Evolutionary conservation across 2,329 filamentous ascomycete species (phyloP).

Genomic region (Metarhizium anisopliae): DNA sequence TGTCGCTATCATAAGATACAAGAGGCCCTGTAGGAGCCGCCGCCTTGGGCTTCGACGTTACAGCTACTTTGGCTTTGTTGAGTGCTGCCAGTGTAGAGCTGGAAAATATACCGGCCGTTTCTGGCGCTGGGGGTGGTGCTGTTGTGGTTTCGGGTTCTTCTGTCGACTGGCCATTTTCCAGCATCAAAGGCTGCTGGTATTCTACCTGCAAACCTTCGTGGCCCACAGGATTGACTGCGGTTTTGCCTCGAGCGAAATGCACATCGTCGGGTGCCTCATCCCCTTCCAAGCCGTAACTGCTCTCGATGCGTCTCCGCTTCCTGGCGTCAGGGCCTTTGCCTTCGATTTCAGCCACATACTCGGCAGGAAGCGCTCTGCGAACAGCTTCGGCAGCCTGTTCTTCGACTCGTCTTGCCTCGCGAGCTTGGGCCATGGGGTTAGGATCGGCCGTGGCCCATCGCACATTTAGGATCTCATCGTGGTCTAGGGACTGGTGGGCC

Average conservation of each 20-base stretch:
- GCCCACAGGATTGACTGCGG: conserved; percentile 52
- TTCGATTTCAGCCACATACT: conserved; percentile 90
- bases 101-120: conserved; percentile 63
- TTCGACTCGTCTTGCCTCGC: conserved; percentile 81
- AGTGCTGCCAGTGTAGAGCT: conserved; percentile 74
- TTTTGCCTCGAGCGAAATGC: conserved; percentile 76
- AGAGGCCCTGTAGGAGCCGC: conserved; percentile 56
- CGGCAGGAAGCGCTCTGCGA: conserved; percentile 73
- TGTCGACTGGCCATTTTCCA: conserved; percentile 45
- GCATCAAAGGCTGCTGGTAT: conserved; percentile 49
- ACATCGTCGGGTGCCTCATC: conserved; percentile 93
- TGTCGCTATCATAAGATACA: conserved; percentile 85
- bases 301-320: conserved; percentile 84
- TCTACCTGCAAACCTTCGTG: conserved; percentile 54
- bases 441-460: conserved; percentile 96
- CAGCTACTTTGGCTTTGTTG: conserved; percentile 45
- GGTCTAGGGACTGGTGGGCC: conserved; percentile 87
- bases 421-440: conserved; percentile 87
- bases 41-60: conserved; percentile 45
- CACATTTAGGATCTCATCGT: conserved; percentile 89
- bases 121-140: conserved; percentile 18
- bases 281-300: conserved; percentile 77
- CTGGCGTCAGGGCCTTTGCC: conserved; percentile 78
- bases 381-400: conserved; percentile 96
- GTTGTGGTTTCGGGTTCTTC: conserved; percentile 22